A percentile compares a stretch with the other conserved stretches of the same genome.
Evolutionary conservation across 345 rosid species (phyloP).

Genomic region (Camelina laxa): DNA sequence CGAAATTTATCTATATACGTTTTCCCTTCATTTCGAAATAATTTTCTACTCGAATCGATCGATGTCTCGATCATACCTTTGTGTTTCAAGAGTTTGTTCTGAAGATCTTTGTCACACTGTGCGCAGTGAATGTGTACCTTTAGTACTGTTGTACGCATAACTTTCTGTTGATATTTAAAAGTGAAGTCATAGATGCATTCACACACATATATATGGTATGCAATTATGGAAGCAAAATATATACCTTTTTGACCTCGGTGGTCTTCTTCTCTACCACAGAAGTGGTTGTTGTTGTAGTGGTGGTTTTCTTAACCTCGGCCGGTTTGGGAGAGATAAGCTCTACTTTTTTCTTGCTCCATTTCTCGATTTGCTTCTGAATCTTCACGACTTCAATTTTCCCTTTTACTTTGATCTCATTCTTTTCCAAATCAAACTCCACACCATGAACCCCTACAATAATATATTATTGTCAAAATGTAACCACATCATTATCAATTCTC

Average conservation of each 20-base stretch:
- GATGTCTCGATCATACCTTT: slow-evolving; percentile 50
- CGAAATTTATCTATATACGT: too few species aligned
- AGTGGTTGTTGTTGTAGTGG: slow-evolving; percentile 35
- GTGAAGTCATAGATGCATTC: not conserved
- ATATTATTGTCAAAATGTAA: not conserved
- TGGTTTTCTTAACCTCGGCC: slow-evolving; percentile 42
- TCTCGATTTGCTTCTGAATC: slow-evolving; percentile 65
- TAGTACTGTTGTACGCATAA: slow-evolving; percentile 51
- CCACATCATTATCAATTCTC: not conserved
- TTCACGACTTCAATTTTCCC: slow-evolving; percentile 62
- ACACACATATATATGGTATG: not conserved
- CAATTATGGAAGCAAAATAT: not conserved
- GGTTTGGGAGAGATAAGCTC: slow-evolving; percentile 67
- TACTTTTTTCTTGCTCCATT: slow-evolving; percentile 68
- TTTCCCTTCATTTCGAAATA: not conserved
- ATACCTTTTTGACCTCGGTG: slow-evolving; percentile 58
- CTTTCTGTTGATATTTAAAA: slow-evolving; percentile 44
- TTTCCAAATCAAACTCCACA: slow-evolving; percentile 62
- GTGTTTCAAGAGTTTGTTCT: slow-evolving; percentile 57
- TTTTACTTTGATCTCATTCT: slow-evolving; percentile 74
- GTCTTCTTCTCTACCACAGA: slow-evolving; percentile 43
- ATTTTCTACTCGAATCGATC: not conserved
- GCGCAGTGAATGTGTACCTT: slow-evolving; percentile 81
- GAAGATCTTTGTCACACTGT: slow-evolving; percentile 71
- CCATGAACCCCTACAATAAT: slow-evolving; percentile 61